Evolutionary conservation across 164 flowering plant species (phyloP), one percentile per base, ranked within the genome.

Genomic region (Cinnamomum micranthum): DNA sequence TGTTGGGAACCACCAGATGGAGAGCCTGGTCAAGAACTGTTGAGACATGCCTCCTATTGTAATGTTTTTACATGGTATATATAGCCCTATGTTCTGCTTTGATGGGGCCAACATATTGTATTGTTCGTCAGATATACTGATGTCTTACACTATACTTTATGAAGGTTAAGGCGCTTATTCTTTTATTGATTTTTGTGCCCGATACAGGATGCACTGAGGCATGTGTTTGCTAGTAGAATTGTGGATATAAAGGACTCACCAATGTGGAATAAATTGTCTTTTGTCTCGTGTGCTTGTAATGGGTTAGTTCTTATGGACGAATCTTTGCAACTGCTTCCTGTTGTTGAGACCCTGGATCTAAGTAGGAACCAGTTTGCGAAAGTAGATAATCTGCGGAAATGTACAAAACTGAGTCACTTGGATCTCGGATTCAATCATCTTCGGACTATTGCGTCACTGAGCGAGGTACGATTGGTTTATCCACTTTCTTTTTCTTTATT

Each of bases 341-440:
- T 72, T 65, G 94, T 91, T 70, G 99, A 92, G 77, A 90, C 94
- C 13, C 91, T 95, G 83, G 99, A 95, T 83, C 79, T 95, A 19
- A 93, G 99, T 78, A 72, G 97, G 68, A 95, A 95, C 86, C 88
- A 83, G 81, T 91, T 93, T 80, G 83, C 94, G n/a, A 93, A 87
- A 83, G 90, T 90, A 68, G 97, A 93, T 87, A 92, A 92, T 83
- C 83, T 95, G 19, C 86, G 87, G 76, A 88, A 84, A 62, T 92
- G 98, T 78, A 73, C 86, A 41, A 92, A 86, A 69, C 80, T 95
- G 83, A 91, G 88, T 82, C 89, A 88, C 77, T 80, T 95, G 76
- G 99, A 95, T 83, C 92, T 95, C 70, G 99, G 99, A 65, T 95
- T 93, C 80, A 95, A 93, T 90, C 86, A 91, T 58, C 74, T 95